Base-by-base conservation (phyloP, 331 rosid genomes). In the Quercus lobata region DNA sequence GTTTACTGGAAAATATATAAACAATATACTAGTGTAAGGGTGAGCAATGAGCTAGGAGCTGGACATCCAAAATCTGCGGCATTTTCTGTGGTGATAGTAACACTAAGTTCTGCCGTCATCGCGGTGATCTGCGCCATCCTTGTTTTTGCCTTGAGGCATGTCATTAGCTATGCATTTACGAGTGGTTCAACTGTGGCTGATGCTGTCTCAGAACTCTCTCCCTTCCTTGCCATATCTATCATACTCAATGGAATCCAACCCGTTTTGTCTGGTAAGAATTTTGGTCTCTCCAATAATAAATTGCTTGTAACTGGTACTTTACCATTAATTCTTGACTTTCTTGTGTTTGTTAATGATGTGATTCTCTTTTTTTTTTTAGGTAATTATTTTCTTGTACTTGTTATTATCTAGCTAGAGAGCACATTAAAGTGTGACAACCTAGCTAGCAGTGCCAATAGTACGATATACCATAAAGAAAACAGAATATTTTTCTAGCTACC, bases 1-100 rank as follows among this genome's bases (percentile, higher is more conserved):
- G 9, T 21, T 58, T 58, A 58, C 2, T 4, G 3, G 1, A 11
- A 14, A 61, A 61, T 61, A 24, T 6, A 61, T 61, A 16, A 29
- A 41, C 46, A 41, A 41, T 41, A 41, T 41, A 41, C 46, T 72
- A 90, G 94, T 78, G 94, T 90, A 57, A 79, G 94, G 76, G 85
- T 88, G 18, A 80, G 92, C 84, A 90, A 90, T 68, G 94, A 90
- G 76, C 82, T 90, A 3, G 94, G 94, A 17, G 90, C 92, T 0
- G 89, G 91, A 1, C 88, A 90, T 85, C 92, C 94, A 1, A 88
- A 79, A 71, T 75, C 94, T 7, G 92, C 92, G 14, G 85, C 87
- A 5, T 90, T 84, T 71, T 41, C 87, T 0, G 94, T 90, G 0
- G 72, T 79, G 57, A 53, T 83, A 4, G 92, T 81, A 7, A 86